Evolutionary conservation across 2,329 filamentous ascomycete genomes (phyloP).

Genomic region (Phyllosticta citrichinensis): DNA sequence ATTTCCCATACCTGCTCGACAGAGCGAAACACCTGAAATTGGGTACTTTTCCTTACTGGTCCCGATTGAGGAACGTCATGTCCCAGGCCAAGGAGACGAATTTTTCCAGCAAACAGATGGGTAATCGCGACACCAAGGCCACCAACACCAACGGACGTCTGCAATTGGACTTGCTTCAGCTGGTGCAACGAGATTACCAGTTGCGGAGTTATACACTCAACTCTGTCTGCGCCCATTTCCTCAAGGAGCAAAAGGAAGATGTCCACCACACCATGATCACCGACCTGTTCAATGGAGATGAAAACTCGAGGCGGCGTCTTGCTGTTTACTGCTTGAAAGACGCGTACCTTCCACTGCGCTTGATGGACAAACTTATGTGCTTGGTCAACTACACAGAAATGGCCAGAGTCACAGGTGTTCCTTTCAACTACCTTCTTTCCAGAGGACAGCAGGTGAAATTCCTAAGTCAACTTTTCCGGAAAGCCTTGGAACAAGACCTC

Average conservation of each 20-base stretch:
- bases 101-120: constrained; percentile 97
- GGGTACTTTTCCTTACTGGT: constrained; percentile 74
- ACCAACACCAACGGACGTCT: constrained; percentile 92
- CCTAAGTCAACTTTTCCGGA: constrained; percentile 92
- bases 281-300: constrained; percentile 90
- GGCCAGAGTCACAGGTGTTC: constrained; percentile 97
- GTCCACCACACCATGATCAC: constrained; percentile 99
- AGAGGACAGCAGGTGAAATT: constrained; percentile 97
- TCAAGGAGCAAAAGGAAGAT: constrained; percentile 97
- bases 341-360: constrained; percentile 82
- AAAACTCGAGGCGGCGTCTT: constrained; percentile 80
- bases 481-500: constrained; percentile 83
- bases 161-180: constrained; percentile 86
- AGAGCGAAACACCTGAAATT: constrained; percentile 78
- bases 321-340: constrained; percentile 97
- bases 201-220: constrained; percentile 95
- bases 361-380: constrained; percentile 97
- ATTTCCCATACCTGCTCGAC: constrained; percentile 91
- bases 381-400: constrained; percentile 99
- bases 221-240: constrained; percentile 86
- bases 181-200: constrained; percentile 91
- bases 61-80: constrained; percentile 59
- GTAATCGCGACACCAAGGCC: constrained; percentile 83
- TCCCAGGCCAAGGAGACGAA: constrained; percentile 71
- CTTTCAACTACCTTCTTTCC: constrained; percentile 87